phyloP scores from a whole-genome alignment of 495 filamentous ascomycete genomes.

The Amniculicola lignicola region DNA sequence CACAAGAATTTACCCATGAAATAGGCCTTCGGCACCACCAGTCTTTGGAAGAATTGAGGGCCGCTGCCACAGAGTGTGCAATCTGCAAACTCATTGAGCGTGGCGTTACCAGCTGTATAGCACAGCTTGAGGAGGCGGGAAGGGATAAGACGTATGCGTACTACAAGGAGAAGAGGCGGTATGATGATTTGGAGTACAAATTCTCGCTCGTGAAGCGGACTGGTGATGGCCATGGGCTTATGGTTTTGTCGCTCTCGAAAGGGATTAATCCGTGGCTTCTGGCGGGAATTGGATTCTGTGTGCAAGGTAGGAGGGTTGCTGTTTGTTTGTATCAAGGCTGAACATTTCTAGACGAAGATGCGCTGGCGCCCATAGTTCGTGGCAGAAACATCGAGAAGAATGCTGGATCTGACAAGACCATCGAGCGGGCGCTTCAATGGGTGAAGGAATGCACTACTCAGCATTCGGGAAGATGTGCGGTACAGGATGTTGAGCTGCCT shows the following conservation, averaged over 20 bases:
- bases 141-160: conserved; percentile 6
- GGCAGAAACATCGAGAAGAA: conserved; percentile 2
- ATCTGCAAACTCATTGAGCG: conserved; percentile 11
- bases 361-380: neutral
- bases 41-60: conserved; percentile 11
- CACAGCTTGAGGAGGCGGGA: conserved; percentile 12
- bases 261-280: neutral
- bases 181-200: neutral
- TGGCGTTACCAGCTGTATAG: conserved; percentile 1
- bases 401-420: neutral
- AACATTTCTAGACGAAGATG: neutral
- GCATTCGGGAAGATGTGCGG: neutral
- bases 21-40: conserved; percentile 13
- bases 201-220: neutral
- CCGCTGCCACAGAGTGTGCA: conserved; percentile 13
- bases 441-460: neutral
- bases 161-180: neutral
- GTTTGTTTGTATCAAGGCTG: neutral
- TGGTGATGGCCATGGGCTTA: conserved; percentile 3
- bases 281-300: conserved; percentile 8
- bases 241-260: neutral
- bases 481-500: neutral
- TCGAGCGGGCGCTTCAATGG: neutral
- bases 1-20: conserved; percentile 24
- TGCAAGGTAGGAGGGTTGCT: conserved; percentile 2